phyloP scores from a whole-genome alignment of 768 basidiomycete species.

The Exidia glandulosa region DNA sequence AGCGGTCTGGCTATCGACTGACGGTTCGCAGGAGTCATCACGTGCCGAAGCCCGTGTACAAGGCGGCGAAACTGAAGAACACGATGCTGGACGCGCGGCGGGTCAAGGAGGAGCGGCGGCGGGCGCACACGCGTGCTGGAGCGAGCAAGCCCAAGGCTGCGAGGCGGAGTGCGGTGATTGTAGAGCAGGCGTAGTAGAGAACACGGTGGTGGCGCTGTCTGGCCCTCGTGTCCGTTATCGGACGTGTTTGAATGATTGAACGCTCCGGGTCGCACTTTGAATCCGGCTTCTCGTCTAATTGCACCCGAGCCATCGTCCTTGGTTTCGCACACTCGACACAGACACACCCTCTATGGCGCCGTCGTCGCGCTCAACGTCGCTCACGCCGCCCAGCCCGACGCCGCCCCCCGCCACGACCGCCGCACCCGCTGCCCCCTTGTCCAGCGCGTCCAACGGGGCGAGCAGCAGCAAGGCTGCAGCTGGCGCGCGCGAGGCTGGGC shows the following conservation, averaged over 20 bases:
- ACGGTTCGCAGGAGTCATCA: too few relatives aligned
- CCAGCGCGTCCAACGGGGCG: not conserved
- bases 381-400: not conserved
- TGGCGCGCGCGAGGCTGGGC: not conserved
- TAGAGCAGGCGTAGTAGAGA: conserved; percentile 45
- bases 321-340: not conserved
- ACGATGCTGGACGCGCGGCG: conserved; percentile 85
- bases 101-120: conserved; percentile 87
- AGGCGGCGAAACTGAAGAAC: conserved; percentile 75
- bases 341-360: not conserved
- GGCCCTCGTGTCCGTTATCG: too few relatives aligned
- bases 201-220: not conserved
- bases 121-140: conserved; percentile 81
- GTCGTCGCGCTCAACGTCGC: not conserved
- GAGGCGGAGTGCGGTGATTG: conserved; percentile 76
- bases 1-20: conserved; percentile 23
- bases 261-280: too few relatives aligned
- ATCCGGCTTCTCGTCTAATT: too few relatives aligned
- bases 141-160: conserved; percentile 83
- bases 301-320: too few relatives aligned
- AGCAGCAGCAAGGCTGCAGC: not conserved
- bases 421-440: too few relatives aligned
- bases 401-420: not conserved
- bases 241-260: too few relatives aligned
- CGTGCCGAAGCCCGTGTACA: conserved; percentile 84